Conservation (phyloP, 2,329 filamentous ascomycete genomes). For the Lasiodiplodia citricola region DNA sequence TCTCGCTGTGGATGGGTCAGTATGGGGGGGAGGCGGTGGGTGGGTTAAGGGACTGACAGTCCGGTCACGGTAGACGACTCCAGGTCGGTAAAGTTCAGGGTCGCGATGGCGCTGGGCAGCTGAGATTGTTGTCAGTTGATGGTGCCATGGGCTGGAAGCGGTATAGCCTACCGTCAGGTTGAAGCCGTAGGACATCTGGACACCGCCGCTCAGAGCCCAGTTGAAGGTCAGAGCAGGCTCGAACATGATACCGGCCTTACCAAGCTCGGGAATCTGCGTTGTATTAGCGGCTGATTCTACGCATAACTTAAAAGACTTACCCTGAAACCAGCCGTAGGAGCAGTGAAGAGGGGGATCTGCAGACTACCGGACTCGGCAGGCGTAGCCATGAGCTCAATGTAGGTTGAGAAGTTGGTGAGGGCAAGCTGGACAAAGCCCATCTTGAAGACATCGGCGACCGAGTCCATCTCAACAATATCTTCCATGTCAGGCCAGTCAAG, state of each 20-base stretch:
- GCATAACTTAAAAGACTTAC: neutral
- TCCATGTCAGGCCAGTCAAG: conserved; percentile 36
- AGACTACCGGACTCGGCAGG: conserved; percentile 35
- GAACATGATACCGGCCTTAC: conserved; percentile 43
- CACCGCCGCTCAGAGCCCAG: conserved; percentile 35
- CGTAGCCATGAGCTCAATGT: conserved; percentile 42
- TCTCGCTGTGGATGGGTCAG: conserved; percentile 18
- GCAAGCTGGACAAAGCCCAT: conserved; percentile 42
- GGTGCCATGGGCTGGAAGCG: neutral
- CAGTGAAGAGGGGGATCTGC: conserved; percentile 32
- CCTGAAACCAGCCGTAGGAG: conserved; percentile 39
- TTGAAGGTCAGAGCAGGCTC: conserved; percentile 36
- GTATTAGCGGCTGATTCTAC: neutral
- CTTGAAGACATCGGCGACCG: conserved; percentile 37
- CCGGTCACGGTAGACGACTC: conserved; percentile 13
- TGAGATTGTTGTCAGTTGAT: neutral
- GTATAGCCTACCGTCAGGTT: conserved; percentile 36
- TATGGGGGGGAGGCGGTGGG: neutral
- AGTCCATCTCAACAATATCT: conserved; percentile 34
- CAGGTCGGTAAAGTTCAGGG: conserved; percentile 19
- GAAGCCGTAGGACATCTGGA: conserved; percentile 45
- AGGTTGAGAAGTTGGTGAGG: conserved; percentile 38
- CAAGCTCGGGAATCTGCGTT: conserved; percentile 40
- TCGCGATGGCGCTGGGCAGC: conserved; percentile 8
- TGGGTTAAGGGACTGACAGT: neutral